Evolutionary conservation across 331 rosid genomes (phyloP).

Genomic region (Quercus lobata): DNA sequence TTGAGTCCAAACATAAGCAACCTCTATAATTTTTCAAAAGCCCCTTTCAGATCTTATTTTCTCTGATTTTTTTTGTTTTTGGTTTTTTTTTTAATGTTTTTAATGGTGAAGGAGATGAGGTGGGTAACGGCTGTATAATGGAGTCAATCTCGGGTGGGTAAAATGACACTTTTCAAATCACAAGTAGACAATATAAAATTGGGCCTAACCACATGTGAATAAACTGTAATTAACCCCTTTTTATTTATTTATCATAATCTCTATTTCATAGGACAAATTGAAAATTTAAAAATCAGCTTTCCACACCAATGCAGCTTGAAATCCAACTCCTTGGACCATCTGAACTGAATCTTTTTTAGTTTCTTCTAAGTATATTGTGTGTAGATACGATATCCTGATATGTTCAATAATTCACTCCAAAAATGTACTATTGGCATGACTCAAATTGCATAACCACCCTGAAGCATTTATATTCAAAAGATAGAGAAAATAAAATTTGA

Average conservation of each 20-base stretch:
- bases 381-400: neutral
- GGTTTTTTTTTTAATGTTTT: no score
- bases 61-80: no score
- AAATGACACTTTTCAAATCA: no score
- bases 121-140: no score
- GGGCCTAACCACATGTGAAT: no score
- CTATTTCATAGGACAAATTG: neutral
- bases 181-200: no score
- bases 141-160: no score
- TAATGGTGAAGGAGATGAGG: no score
- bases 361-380: neutral
- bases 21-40: no score
- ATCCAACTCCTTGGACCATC: neutral
- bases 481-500: neutral
- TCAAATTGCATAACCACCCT: neutral
- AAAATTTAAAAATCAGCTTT: neutral
- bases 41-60: no score
- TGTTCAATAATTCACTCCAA: neutral
- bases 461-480: neutral
- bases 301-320: neutral
- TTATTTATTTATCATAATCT: neutral
- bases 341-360: neutral
- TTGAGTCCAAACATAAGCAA: no score
- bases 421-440: neutral
- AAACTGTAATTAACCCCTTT: no score